Conservation (phyloP, 1,284 basidiomycete species). For the Ustilago loliicola region DNA sequence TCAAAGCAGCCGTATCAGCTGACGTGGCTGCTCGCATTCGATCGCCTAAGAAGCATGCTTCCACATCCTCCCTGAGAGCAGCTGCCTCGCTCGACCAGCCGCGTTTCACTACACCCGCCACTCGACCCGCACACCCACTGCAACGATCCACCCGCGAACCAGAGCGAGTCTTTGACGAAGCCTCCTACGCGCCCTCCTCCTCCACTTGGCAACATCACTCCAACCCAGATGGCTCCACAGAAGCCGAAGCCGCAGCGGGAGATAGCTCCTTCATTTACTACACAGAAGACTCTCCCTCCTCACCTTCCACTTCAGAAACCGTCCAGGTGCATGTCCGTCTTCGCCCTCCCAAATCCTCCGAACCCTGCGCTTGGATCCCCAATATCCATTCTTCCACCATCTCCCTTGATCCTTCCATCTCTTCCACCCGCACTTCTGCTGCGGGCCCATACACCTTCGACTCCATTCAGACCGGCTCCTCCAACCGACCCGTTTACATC, state of each 20-base stretch:
- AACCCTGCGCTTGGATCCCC: constrained; percentile 63
- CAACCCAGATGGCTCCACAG: not conserved
- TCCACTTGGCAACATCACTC: constrained; percentile 23
- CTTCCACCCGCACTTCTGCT: constrained; percentile 36
- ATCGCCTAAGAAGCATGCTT: constrained; percentile 46
- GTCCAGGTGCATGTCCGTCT: constrained; percentile 62
- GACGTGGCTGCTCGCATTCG: constrained; percentile 46
- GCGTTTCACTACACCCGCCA: not conserved
- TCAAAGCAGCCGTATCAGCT: constrained; percentile 48
- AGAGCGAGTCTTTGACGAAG: constrained; percentile 5
- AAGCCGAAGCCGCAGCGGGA: constrained; percentile 20
- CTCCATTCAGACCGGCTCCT: constrained; percentile 82
- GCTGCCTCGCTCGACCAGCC: constrained; percentile 4
- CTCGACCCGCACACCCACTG: constrained; percentile 11
- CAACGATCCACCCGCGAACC: constrained; percentile 13
- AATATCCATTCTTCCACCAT: constrained; percentile 43
- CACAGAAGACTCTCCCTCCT: constrained; percentile 16
- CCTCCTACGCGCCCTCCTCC: constrained; percentile 25
- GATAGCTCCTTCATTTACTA: constrained; percentile 63
- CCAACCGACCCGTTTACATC: constrained; percentile 87
- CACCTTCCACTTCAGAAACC: constrained; percentile 30
- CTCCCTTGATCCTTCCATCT: constrained; percentile 52
- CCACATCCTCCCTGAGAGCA: constrained; percentile 25
- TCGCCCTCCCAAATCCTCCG: constrained; percentile 47
- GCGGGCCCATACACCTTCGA: constrained; percentile 72